These are phyloP conservation scores for Ichthyophthirius multifiliis DNA, from an alignment of 169 alveolate species.

Conservation along the genomic window DNA sequence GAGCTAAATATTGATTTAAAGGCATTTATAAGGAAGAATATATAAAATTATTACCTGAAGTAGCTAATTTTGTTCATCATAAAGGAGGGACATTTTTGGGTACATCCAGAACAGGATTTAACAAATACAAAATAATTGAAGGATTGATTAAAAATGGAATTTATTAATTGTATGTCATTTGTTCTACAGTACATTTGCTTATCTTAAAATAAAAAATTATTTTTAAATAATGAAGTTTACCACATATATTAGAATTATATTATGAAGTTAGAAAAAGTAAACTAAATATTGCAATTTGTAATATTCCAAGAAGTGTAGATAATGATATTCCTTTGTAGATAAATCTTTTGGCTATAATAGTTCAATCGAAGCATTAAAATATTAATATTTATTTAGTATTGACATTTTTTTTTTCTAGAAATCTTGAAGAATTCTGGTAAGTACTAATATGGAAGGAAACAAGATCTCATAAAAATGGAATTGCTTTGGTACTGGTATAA, in stretches of 20 bases:
- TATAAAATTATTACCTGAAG: slow-evolving; percentile 57
- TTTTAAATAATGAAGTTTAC: background rate
- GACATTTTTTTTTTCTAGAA: background rate
- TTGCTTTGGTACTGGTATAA: slow-evolving; percentile 71
- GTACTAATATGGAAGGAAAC: slow-evolving; percentile 76
- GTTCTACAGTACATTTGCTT: slow-evolving; percentile 58
- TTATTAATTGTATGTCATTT: slow-evolving; percentile 65
- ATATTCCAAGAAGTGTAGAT: slow-evolving; percentile 78
- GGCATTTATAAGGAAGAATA: slow-evolving; percentile 62
- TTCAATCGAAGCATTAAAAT: slow-evolving; percentile 49
- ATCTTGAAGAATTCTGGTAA: slow-evolving; percentile 52
- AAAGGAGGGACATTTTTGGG: slow-evolving; percentile 81
- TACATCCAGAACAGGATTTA: slow-evolving; percentile 72
- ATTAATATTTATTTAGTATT: background rate
- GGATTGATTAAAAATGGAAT: slow-evolving; percentile 59
- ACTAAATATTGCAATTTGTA: slow-evolving; percentile 50
- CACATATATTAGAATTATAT: slow-evolving; percentile 52
- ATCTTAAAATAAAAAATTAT: background rate
- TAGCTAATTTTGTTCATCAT: slow-evolving; percentile 58
- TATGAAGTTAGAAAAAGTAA: slow-evolving; percentile 44
- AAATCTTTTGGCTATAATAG: slow-evolving; percentile 77
- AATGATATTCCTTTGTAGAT: slow-evolving; percentile 81
- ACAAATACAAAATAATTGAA: slow-evolving; percentile 60
- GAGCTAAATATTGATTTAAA: slow-evolving; percentile 69
- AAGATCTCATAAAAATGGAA: slow-evolving; percentile 65